phyloP scores from a whole-genome alignment of 1,284 basidiomycete species.

The Papiliotrema nemorosa region DNA sequence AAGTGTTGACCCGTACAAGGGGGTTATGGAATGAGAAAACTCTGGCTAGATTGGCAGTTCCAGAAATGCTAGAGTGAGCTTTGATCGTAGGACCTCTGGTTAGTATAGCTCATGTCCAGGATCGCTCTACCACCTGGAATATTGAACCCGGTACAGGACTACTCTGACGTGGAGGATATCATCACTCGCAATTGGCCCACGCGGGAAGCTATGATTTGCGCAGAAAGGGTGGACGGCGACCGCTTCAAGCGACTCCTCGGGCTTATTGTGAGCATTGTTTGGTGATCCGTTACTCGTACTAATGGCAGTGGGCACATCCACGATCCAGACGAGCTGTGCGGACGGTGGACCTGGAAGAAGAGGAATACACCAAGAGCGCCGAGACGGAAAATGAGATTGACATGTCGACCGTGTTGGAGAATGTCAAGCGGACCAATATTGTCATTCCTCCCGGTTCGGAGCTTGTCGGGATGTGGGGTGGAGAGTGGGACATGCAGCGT shows the following conservation, averaged over 20 bases:
- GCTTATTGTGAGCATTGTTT: conserved; percentile 25
- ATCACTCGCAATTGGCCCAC: conserved; percentile 45
- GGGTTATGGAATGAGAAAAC: conserved; percentile 48
- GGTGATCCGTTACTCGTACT: neutral
- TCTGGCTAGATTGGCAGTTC: conserved; percentile 44
- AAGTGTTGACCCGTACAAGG: conserved; percentile 43
- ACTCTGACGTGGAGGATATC: conserved; percentile 42
- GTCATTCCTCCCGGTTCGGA: conserved; percentile 47
- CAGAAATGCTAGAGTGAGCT: conserved; percentile 49
- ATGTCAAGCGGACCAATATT: conserved; percentile 42
- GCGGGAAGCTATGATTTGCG: conserved; percentile 43
- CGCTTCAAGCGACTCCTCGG: conserved; percentile 44
- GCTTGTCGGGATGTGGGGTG: conserved; percentile 48
- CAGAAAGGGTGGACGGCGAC: conserved; percentile 34
- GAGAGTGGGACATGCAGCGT: conserved; percentile 48
- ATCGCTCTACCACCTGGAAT: conserved; percentile 38
- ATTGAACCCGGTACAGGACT: conserved; percentile 38
- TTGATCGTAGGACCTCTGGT: neutral
- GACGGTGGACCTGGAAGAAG: conserved; percentile 45
- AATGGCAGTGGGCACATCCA: conserved; percentile 40
- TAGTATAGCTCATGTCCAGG: conserved; percentile 18
- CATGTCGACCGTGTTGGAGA: conserved; percentile 42
- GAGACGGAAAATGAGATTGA: conserved; percentile 34
- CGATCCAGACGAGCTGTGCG: conserved; percentile 35
- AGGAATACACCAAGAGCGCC: conserved; percentile 28